These are phyloP conservation scores for Cicer judaicum DNA, from an alignment of 306 rosid genomes.

Conservation along the genomic window DNA sequence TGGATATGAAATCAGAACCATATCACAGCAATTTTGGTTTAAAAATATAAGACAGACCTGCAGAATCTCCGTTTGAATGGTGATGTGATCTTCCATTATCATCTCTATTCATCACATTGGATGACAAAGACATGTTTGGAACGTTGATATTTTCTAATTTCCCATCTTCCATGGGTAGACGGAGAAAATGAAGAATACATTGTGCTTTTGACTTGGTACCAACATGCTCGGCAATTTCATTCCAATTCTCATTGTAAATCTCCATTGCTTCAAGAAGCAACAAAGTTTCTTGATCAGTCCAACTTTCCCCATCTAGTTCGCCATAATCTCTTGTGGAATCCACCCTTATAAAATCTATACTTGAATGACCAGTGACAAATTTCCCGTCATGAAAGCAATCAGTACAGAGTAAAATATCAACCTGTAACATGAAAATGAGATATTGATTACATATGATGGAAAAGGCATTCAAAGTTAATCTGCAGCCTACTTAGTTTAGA, in stretches of 20 bases:
- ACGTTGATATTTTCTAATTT: conserved; percentile 87
- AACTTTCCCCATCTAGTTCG: conserved; percentile 84
- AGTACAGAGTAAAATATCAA: conserved; percentile 78
- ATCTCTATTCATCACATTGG: conserved; percentile 58
- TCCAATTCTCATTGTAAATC: conserved; percentile 90
- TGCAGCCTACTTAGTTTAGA: conserved; percentile 35
- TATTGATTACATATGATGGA: conserved; percentile 39
- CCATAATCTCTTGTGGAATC: conserved; percentile 76
- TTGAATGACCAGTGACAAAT: conserved; percentile 86
- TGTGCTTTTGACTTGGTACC: conserved; percentile 97
- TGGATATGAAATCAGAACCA: conserved; percentile 44
- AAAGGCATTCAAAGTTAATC: conserved; percentile 15
- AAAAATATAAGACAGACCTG: conserved; percentile 61
- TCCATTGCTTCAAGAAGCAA: conserved; percentile 94
- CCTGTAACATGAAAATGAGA: conserved; percentile 61
- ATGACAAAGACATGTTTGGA: conserved; percentile 62
- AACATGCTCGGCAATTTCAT: conserved; percentile 91
- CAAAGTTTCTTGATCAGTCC: conserved; percentile 98
- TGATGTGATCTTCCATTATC: conserved; percentile 53
- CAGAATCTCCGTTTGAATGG: conserved; percentile 68
- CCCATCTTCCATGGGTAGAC: conserved; percentile 91
- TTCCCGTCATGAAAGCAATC: conserved; percentile 94
- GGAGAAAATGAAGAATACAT: conserved; percentile 97
- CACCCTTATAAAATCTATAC: conserved; percentile 73
- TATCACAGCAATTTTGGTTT: conserved; percentile 33